Percentiles rank a stretch among this genome's conserved stretches.
Evolutionary conservation across 2,329 filamentous ascomycete genomes (phyloP).

Genomic region (Stemphylium vesicarium): DNA sequence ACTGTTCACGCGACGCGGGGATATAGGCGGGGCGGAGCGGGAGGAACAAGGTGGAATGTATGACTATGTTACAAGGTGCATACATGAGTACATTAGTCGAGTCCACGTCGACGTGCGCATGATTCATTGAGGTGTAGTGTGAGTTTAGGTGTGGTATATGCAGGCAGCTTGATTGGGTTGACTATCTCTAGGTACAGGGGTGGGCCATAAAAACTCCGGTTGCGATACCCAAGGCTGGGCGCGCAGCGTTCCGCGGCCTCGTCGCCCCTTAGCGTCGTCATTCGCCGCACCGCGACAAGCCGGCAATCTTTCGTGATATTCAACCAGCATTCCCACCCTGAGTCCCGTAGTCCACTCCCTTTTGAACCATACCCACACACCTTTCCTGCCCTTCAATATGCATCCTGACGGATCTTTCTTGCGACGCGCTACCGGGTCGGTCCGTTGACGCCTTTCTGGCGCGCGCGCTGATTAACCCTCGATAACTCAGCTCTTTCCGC

Average conservation of each 20-base stretch:
- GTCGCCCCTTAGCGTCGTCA: conserved; percentile 7
- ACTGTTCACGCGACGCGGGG: conserved; percentile 7
- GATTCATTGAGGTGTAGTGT: not conserved
- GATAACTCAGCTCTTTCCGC: conserved; percentile 11
- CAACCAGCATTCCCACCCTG: not conserved
- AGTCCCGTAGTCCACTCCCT: not conserved
- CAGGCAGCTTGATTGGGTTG: not conserved
- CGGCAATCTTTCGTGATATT: conserved; percentile 7
- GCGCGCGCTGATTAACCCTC: conserved; percentile 10
- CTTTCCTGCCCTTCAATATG: conserved; percentile 12
- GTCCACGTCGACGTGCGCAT: not conserved
- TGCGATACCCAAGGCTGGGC: conserved; percentile 3
- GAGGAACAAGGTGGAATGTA: not conserved
- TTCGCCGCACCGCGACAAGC: conserved; percentile 10
- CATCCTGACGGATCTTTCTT: conserved; percentile 11
- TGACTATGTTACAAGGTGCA: conserved; percentile 2
- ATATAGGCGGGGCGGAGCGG: conserved; percentile 7
- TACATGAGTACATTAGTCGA: not conserved
- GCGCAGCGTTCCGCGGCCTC: conserved; percentile 3
- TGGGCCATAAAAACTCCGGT: conserved; percentile 1
- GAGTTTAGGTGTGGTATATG: not conserved
- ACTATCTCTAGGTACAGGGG: not conserved
- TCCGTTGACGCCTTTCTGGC: conserved; percentile 24
- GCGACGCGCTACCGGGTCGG: conserved; percentile 28
- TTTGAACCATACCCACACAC: not conserved